These are phyloP conservation scores for Ramaria rubella DNA, from an alignment of 768 basidiomycete genomes.

Conservation along the genomic window DNA sequence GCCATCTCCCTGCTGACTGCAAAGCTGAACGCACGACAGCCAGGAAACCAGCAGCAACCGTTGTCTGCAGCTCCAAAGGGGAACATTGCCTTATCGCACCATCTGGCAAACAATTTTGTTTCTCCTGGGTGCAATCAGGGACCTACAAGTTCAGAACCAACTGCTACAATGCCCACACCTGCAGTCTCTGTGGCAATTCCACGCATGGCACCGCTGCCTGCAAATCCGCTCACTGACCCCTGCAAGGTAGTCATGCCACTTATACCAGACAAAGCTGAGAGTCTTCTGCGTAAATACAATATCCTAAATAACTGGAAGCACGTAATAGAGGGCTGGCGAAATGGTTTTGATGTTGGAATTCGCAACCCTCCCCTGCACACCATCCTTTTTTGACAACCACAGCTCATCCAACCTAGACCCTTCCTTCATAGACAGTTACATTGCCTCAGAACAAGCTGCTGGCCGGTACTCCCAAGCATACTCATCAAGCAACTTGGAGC, in stretches of 20 bases:
- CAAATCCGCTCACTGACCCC: constrained; percentile 22
- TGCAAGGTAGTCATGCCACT: constrained; percentile 28
- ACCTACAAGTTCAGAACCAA: constrained; percentile 13
- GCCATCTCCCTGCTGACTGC: constrained; percentile 22
- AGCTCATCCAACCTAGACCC: too few relatives aligned
- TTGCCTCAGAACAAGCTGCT: constrained; percentile 23
- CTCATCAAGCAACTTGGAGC: too few relatives aligned
- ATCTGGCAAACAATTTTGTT: constrained; percentile 21
- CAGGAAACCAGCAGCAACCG: constrained; percentile 14
- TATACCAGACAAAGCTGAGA: constrained; percentile 14
- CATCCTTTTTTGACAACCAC: constrained; percentile 29
- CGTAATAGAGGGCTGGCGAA: constrained; percentile 24
- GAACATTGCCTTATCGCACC: constrained; percentile 18
- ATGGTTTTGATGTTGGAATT: constrained; percentile 35
- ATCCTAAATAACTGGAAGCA: constrained; percentile 22
- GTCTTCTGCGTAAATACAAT: constrained; percentile 11
- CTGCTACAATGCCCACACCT: constrained; percentile 24
- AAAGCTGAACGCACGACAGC: constrained; percentile 16
- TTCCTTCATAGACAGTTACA: constrained; percentile 28
- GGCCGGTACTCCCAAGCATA: constrained; percentile 31
- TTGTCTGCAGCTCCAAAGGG: constrained; percentile 5
- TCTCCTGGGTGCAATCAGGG: constrained; percentile 19
- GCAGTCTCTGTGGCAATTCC: constrained; percentile 24
- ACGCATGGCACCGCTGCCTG: constrained; percentile 28
- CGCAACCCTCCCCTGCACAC: constrained; percentile 11